phyloP scores from a whole-genome alignment of 305 asterid species.

The Stenogyne calaminthoides region DNA sequence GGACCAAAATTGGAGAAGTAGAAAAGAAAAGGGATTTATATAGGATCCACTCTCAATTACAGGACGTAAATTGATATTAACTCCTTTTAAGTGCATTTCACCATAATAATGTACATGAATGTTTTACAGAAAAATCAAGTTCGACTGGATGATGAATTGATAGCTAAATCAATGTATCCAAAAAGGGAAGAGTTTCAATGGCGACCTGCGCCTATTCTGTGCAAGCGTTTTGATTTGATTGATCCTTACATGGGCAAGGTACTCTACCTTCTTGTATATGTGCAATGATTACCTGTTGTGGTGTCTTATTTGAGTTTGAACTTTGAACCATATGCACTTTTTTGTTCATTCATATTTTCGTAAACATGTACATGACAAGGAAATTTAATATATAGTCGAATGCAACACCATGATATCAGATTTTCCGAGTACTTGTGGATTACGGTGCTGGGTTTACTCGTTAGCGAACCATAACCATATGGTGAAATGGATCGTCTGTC shows the following conservation, averaged over 20 bases:
- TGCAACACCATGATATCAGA: neutral
- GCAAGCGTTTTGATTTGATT: conserved; percentile 95
- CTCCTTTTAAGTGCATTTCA: conserved; percentile 16
- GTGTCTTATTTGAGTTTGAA: too few relatives aligned
- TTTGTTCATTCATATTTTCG: too few relatives aligned
- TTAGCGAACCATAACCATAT: too few relatives aligned
- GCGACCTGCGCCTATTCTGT: conserved; percentile 89
- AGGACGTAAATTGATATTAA: neutral
- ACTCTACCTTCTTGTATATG: neutral
- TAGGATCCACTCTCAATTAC: neutral
- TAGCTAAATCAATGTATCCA: conserved; percentile 56
- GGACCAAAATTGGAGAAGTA: neutral
- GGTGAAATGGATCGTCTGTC: too few relatives aligned
- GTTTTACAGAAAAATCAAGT: conserved; percentile 50
- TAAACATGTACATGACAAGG: conserved; percentile 23
- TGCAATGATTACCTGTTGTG: too few relatives aligned
- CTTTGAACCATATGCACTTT: too few relatives aligned
- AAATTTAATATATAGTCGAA: neutral
- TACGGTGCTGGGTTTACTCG: too few relatives aligned
- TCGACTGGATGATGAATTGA: conserved; percentile 50
- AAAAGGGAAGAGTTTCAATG: conserved; percentile 89
- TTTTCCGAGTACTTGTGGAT: neutral
- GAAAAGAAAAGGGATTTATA: too few relatives aligned
- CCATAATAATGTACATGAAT: conserved; percentile 23
- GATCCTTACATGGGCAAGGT: conserved; percentile 99